These are phyloP conservation scores for Neurospora pannonica DNA, from an alignment of 495 filamentous ascomycete species.

Conservation along the genomic window DNA sequence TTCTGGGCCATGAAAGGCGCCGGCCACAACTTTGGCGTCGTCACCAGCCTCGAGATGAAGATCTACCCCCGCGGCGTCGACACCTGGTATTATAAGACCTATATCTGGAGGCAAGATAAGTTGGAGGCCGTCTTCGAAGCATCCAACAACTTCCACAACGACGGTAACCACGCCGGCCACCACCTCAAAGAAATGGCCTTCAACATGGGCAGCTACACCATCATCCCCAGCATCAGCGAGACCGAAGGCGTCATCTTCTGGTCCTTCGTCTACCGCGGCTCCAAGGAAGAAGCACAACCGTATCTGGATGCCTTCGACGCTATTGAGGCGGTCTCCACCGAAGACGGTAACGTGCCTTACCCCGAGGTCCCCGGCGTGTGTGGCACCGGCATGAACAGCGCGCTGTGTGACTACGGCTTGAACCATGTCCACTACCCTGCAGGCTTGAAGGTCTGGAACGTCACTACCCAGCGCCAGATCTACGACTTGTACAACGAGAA, in stretches of 20 bases:
- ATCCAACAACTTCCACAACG: constrained; percentile 33
- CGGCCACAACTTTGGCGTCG: constrained; percentile 56
- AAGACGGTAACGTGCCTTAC: constrained; percentile 28
- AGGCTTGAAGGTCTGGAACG: constrained; percentile 36
- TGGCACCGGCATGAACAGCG: constrained; percentile 23
- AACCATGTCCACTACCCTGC: constrained; percentile 44
- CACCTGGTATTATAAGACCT: constrained; percentile 35
- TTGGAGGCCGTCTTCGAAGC: constrained; percentile 39
- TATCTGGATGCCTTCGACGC: constrained; percentile 38
- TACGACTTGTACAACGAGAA: constrained; percentile 32
- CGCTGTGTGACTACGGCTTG: constrained; percentile 39
- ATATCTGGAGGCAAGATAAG: constrained; percentile 40
- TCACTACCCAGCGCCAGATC: constrained; percentile 29
- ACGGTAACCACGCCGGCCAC: constrained; percentile 29
- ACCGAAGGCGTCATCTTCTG: constrained; percentile 37
- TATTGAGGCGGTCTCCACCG: constrained; percentile 32
- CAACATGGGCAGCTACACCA: constrained; percentile 45
- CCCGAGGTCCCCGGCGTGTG: constrained; percentile 36
- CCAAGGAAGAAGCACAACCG: constrained; percentile 36
- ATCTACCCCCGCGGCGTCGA: constrained; percentile 30
- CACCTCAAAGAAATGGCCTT: constrained; percentile 16
- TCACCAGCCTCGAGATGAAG: constrained; percentile 39
- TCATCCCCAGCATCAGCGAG: constrained; percentile 28
- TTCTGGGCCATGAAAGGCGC: constrained; percentile 51
- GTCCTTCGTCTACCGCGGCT: constrained; percentile 28